phyloP scores from a whole-genome alignment of 2,329 filamentous ascomycete genomes.

The Botrytis aclada region DNA sequence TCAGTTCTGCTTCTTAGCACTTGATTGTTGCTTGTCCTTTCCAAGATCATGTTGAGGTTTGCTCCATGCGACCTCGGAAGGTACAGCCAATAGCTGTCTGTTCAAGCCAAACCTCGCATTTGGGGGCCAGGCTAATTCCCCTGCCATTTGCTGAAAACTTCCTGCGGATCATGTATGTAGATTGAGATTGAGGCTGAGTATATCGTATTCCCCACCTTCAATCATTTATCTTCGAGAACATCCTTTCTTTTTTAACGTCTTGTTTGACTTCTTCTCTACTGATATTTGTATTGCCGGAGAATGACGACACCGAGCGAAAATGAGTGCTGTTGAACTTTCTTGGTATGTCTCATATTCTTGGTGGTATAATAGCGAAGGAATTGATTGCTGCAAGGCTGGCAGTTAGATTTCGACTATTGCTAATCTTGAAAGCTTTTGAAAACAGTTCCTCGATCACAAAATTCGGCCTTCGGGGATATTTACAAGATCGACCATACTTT shows the following conservation, averaged over 20 bases:
- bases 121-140: not conserved
- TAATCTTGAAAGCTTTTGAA: not conserved
- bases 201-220: not conserved
- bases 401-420: not conserved
- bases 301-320: not conserved
- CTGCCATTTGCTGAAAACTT: not conserved
- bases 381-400: not conserved
- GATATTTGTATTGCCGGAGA: not conserved
- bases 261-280: not conserved
- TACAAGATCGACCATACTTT: not conserved
- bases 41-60: not conserved
- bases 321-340: not conserved
- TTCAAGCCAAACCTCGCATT: not conserved
- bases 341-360: not conserved
- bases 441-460: not conserved
- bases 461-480: not conserved
- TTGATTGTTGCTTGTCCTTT: not conserved
- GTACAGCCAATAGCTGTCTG: not conserved
- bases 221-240: not conserved
- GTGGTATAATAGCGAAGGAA: too few relatives aligned
- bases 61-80: not conserved
- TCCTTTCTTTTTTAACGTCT: not conserved
- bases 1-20: not conserved
- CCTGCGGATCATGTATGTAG: not conserved
- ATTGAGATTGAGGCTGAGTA: not conserved